Conservation (phyloP, 495 filamentous ascomycete genomes). For the Bryoglossum gracile region DNA sequence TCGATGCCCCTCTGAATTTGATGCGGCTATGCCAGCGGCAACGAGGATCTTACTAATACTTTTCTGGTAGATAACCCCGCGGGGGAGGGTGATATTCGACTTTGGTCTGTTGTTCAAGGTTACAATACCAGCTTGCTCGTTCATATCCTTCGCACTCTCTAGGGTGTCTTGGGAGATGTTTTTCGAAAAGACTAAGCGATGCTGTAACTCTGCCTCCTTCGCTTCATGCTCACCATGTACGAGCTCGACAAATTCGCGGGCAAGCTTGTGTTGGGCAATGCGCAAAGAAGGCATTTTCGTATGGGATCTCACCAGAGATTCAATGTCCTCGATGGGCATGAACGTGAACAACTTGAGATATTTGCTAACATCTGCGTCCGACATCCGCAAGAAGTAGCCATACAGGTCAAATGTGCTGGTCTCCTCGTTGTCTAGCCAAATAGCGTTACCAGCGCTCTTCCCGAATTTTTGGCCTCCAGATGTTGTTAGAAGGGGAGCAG, state of each 20-base stretch:
- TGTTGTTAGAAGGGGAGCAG: conserved; percentile 81
- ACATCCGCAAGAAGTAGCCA: conserved; percentile 73
- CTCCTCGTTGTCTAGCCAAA: conserved; percentile 82
- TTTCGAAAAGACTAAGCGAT: conserved; percentile 47
- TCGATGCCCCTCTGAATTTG: conserved; percentile 58
- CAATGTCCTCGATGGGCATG: conserved; percentile 58
- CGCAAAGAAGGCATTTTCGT: conserved; percentile 56
- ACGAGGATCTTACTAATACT: conserved; percentile 57
- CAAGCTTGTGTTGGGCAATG: conserved; percentile 72
- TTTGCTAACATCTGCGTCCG: conserved; percentile 69
- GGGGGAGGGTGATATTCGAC: conserved; percentile 55
- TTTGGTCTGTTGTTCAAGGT: conserved; percentile 28
- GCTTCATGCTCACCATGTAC: conserved; percentile 64
- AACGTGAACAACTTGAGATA: conserved; percentile 93
- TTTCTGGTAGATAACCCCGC: conserved; percentile 53
- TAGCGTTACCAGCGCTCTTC: conserved; percentile 88
- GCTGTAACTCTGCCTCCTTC: conserved; percentile 45
- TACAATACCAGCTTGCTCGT: conserved; percentile 1
- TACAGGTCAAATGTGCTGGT: conserved; percentile 84
- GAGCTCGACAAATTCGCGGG: conserved; percentile 69
- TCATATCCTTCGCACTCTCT: not conserved
- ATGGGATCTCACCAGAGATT: conserved; percentile 58
- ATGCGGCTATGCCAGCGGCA: conserved; percentile 59
- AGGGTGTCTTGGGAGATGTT: not conserved
- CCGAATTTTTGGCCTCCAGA: conserved; percentile 85